A percentile compares a stretch with the other conserved stretches of the same genome.
Evolutionary conservation across 345 rosid genomes (phyloP).

Genomic region (Acer saccharum): DNA sequence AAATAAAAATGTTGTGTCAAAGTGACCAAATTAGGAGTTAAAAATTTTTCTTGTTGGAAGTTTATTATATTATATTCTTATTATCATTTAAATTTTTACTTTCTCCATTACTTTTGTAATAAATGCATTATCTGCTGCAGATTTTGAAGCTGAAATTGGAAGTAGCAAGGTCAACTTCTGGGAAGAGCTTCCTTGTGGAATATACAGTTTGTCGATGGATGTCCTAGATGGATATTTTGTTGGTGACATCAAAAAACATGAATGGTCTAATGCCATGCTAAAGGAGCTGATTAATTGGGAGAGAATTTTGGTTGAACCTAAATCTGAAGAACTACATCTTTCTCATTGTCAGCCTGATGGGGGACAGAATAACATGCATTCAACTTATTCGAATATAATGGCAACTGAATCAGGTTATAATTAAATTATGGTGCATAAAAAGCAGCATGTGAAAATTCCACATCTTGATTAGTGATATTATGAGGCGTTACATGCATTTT

Average conservation of each 20-base stretch:
- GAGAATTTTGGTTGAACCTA: constrained; percentile 59
- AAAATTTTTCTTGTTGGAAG: background rate
- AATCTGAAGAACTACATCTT: constrained; percentile 35
- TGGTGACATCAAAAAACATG: constrained; percentile 65
- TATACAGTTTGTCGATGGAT: constrained; percentile 58
- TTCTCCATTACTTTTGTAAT: background rate
- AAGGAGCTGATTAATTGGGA: constrained; percentile 74
- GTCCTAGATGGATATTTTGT: constrained; percentile 31
- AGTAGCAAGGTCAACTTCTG: constrained; percentile 44
- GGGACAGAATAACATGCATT: constrained; percentile 13
- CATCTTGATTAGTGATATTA: background rate
- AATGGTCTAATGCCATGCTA: constrained; percentile 55
- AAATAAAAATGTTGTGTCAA: background rate
- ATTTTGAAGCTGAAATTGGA: constrained; percentile 48
- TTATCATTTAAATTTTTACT: background rate
- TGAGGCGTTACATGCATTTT: background rate
- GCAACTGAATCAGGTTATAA: constrained; percentile 22
- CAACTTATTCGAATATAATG: constrained; percentile 28
- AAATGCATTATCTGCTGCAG: constrained; percentile 33
- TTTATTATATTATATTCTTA: background rate
- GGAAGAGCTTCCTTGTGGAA: constrained; percentile 95
- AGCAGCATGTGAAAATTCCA: background rate
- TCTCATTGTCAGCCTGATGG: constrained; percentile 18
- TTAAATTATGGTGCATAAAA: background rate
- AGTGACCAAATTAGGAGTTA: background rate